Evolutionary conservation across 352 stramenopile species (phyloP).

Genomic region (Phytophthora meadii): DNA sequence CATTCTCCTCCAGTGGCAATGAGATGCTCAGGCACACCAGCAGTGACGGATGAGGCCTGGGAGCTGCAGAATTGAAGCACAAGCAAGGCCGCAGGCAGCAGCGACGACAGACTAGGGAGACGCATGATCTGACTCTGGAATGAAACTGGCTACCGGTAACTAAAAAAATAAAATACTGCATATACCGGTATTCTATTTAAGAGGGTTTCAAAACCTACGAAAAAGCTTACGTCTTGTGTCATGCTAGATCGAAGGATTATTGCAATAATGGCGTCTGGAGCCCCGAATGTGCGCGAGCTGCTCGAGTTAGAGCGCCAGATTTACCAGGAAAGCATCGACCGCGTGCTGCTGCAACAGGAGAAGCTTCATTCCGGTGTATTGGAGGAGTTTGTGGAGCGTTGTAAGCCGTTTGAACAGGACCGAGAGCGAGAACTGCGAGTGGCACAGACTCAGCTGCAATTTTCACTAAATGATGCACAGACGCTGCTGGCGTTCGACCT

Average conservation of each 20-base stretch:
- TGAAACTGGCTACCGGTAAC: constrained; percentile 29
- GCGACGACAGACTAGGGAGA: constrained; percentile 21
- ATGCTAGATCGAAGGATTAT: constrained; percentile 5
- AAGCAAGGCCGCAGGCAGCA: constrained; percentile 22
- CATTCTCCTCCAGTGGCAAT: constrained; percentile 70
- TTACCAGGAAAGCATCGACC: constrained; percentile 87
- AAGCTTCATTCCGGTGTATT: constrained; percentile 54
- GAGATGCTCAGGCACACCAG: constrained; percentile 71
- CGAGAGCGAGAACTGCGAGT: constrained; percentile 54
- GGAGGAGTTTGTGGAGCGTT: constrained; percentile 70
- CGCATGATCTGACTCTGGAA: constrained; percentile 29
- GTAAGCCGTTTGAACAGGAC: constrained; percentile 63
- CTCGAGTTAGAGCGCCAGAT: constrained; percentile 83
- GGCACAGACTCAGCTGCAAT: constrained; percentile 56
- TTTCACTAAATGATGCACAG: constrained; percentile 60
- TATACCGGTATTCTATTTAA: not conserved
- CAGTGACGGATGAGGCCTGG: constrained; percentile 62
- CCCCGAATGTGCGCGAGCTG: constrained; percentile 71
- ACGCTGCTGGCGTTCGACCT: constrained; percentile 82
- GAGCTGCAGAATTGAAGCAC: constrained; percentile 19
- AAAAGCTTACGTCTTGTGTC: not conserved
- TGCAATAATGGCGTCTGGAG: constrained; percentile 15
- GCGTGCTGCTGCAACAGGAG: constrained; percentile 53
- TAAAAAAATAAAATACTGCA: constrained; percentile 2
- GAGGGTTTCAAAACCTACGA: not conserved